These are phyloP conservation scores for Trametes polyzona DNA, from an alignment of 1,284 basidiomycete species.

Conservation along the genomic window DNA sequence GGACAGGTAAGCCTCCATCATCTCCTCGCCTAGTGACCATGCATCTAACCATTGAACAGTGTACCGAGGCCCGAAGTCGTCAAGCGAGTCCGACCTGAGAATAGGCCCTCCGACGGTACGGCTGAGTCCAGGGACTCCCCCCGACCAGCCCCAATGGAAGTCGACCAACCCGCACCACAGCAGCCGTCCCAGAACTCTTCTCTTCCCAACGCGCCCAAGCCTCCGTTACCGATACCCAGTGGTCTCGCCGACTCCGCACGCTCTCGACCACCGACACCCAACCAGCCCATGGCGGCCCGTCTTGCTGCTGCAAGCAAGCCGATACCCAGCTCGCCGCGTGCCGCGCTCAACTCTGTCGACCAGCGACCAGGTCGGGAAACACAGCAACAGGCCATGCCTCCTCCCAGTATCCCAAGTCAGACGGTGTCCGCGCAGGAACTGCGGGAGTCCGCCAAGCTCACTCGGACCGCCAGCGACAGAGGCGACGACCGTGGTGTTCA, in stretches of 20 bases:
- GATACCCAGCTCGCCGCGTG: constrained; percentile 46
- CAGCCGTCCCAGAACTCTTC: constrained; percentile 1
- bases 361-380: constrained; percentile 39
- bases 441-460: constrained; percentile 74
- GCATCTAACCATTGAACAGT: constrained; percentile 39
- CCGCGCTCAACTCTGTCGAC: constrained; percentile 23
- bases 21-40: not conserved
- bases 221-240: constrained; percentile 9
- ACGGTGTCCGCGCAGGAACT: constrained; percentile 80
- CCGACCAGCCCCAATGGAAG: constrained; percentile 44
- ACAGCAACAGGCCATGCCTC: constrained; percentile 69
- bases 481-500: constrained; percentile 22
- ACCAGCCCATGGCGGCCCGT: constrained; percentile 23
- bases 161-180: constrained; percentile 35
- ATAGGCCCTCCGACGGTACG: constrained; percentile 31
- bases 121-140: constrained; percentile 17
- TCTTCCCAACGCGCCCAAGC: constrained; percentile 1
- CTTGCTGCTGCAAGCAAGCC: constrained; percentile 39
- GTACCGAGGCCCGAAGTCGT: constrained; percentile 79
- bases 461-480: constrained; percentile 37
- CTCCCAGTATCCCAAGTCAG: constrained; percentile 78
- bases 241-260: constrained; percentile 19
- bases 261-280: constrained; percentile 35
- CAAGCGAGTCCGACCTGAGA: constrained; percentile 65
- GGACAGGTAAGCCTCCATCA: constrained; percentile 54